phyloP scores from a whole-genome alignment of 371 early-diverging fungal genomes.

The Mortierella sp. region DNA sequence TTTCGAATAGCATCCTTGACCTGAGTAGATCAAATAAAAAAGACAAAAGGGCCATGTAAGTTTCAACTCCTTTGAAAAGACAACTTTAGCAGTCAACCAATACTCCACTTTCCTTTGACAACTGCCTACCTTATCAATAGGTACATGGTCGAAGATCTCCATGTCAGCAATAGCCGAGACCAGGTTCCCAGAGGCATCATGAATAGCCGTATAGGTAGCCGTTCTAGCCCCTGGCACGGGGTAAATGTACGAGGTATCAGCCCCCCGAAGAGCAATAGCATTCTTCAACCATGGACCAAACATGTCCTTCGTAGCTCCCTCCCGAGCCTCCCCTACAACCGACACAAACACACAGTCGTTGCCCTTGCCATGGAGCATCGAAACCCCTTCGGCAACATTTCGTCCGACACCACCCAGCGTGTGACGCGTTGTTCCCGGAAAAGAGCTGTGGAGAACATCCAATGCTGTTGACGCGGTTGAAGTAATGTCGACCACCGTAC shows the following conservation, averaged over 20 bases:
- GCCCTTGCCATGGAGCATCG: slow-evolving; percentile 71
- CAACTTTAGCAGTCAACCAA: too few relatives aligned
- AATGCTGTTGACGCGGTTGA: slow-evolving; percentile 54
- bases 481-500: slow-evolving; percentile 85
- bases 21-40: slow-evolving; percentile 24
- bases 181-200: slow-evolving; percentile 77
- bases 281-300: slow-evolving; percentile 67
- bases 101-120: too few relatives aligned
- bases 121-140: slow-evolving; percentile 51
- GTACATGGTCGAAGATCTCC: slow-evolving; percentile 74
- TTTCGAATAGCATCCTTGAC: slow-evolving; percentile 51
- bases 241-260: slow-evolving; percentile 62
- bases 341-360: slow-evolving; percentile 71
- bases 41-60: not conserved
- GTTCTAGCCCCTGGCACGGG: slow-evolving; percentile 50
- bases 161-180: slow-evolving; percentile 92
- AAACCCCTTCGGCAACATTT: slow-evolving; percentile 89
- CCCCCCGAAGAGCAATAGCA: slow-evolving; percentile 67
- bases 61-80: too few relatives aligned
- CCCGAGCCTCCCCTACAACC: slow-evolving; percentile 65
- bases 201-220: slow-evolving; percentile 85
- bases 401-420: slow-evolving; percentile 92
- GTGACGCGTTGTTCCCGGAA: slow-evolving; percentile 76
- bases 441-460: slow-evolving; percentile 71
- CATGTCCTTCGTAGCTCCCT: slow-evolving; percentile 63